Conservation (phyloP, 129 eudicot species). For the Flaveria brownii region DNA sequence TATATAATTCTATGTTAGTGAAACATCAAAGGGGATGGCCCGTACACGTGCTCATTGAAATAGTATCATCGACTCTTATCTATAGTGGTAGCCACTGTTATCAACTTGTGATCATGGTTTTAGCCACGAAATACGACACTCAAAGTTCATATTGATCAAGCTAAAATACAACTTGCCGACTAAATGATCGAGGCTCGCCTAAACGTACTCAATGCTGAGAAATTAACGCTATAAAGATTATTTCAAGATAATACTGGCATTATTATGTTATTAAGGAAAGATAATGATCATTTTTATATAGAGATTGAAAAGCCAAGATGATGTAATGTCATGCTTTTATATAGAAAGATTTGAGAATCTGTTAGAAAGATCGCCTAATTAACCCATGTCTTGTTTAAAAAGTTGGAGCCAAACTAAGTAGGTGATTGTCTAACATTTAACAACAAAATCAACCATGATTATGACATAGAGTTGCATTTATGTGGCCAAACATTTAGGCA, state of each 20-base stretch:
- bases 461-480: background rate
- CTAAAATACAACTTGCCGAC: background rate
- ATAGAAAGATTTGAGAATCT: background rate
- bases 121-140: background rate
- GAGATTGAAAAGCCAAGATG: background rate
- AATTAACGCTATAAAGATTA: background rate
- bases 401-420: background rate
- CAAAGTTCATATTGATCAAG: background rate
- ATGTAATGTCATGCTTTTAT: background rate
- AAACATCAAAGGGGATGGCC: background rate
- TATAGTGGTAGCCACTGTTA: background rate
- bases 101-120: conserved; percentile 2
- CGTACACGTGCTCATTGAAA: background rate
- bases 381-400: background rate
- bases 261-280: background rate
- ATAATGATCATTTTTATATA: background rate
- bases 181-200: background rate
- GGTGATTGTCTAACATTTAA: background rate
- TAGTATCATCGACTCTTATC: background rate
- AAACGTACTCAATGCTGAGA: background rate
- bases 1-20: conserved; percentile 2
- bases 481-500: conserved; percentile 15
- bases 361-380: background rate
- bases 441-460: background rate
- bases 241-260: background rate